A percentile compares a stretch with the other conserved stretches of the same genome.
Evolutionary conservation across 2,329 filamentous ascomycete species (phyloP).

Genomic region (Phialemonium atrogriseum): DNA sequence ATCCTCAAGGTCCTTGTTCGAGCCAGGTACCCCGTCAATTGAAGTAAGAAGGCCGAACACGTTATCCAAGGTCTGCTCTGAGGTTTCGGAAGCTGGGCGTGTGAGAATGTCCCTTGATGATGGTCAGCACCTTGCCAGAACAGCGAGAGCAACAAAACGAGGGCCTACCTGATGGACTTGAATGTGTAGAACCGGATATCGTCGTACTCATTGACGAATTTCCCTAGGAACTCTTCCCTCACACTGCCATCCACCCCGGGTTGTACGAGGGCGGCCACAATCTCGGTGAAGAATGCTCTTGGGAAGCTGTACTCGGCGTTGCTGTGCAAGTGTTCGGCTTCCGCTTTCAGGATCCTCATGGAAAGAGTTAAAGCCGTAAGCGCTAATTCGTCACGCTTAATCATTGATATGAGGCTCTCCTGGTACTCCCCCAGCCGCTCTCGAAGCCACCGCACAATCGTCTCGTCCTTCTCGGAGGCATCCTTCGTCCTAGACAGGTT

Average conservation of each 20-base stretch:
- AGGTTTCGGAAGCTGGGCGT: conserved; percentile 14
- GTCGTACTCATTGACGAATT: conserved; percentile 71
- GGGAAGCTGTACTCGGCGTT: conserved; percentile 63
- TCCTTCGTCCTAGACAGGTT: conserved; percentile 57
- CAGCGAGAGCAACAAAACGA: conserved; percentile 17
- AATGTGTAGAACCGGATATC: conserved; percentile 83
- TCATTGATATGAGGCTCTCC: conserved; percentile 48
- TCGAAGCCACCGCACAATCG: conserved; percentile 72
- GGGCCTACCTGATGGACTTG: conserved; percentile 57
- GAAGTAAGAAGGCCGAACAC: conserved; percentile 55
- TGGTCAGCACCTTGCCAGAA: conserved; percentile 7
- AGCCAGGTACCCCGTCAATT: conserved; percentile 63
- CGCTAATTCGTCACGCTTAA: conserved; percentile 55
- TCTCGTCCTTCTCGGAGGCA: conserved; percentile 62
- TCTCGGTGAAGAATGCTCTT: conserved; percentile 53
- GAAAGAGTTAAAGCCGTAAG: conserved; percentile 66
- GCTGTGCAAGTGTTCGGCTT: conserved; percentile 54
- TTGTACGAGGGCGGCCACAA: conserved; percentile 55
- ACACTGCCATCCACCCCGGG: conserved; percentile 49
- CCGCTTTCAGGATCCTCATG: conserved; percentile 79
- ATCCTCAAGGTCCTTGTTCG: conserved; percentile 56
- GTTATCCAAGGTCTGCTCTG: conserved; percentile 40
- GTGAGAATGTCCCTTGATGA: conserved; percentile 24
- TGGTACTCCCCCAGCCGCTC: conserved; percentile 67
- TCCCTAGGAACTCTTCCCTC: conserved; percentile 66